Evolutionary conservation across 805 yeast genomes (phyloP), one percentile per base, ranked within the genome.

Genomic region (Komagataella kurtzmanii): DNA sequence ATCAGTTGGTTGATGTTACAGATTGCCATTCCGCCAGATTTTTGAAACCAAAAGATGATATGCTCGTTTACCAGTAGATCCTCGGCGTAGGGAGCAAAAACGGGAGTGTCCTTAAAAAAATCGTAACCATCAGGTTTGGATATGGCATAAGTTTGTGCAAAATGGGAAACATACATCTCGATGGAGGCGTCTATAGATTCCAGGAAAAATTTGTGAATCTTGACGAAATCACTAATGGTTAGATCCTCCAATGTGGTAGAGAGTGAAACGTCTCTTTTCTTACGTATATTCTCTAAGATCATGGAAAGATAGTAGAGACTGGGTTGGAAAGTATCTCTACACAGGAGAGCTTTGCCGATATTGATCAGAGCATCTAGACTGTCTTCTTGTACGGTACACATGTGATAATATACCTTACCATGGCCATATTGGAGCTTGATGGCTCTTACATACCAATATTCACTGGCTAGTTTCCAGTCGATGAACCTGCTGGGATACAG

Each of bases 381-480:
- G 62, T 80, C 83, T 61, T 81, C 85, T 62, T 87, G 91, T 3
- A 88, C 95, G 0, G 95, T 86, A 48, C 93, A 86, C 77, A 84
- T 83, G 62, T 88, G 96, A 59, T 88, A 88, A 59, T 87, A 88
- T 17, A 87, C 76, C 62, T 88, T 85, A 2, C 96, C 96, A 59
- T 83, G 89, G 2, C 93, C 90, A 60, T 81, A 86, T 55, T 82
- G 80, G 14, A 85, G 77, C 57, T 78, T 77, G 78, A 85, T 77
- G 3, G 95, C 81, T 24, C 79, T 72, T 23, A 79, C 72, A 60
- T 88, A 88, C 96, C 96, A 88, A 62, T 80, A 80, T 63, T 85
- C 89, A 1, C 95, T 84, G 53, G 88, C 77, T 17, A 81, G 65
- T 62, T 86, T 85, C 96, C 96, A 88, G 64, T 88, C 95, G 56